Evolutionary conservation across 2,329 filamentous ascomycete genomes (phyloP), one percentile per base, ranked within the genome.

Genomic region (Colletotrichum eremochloae): DNA sequence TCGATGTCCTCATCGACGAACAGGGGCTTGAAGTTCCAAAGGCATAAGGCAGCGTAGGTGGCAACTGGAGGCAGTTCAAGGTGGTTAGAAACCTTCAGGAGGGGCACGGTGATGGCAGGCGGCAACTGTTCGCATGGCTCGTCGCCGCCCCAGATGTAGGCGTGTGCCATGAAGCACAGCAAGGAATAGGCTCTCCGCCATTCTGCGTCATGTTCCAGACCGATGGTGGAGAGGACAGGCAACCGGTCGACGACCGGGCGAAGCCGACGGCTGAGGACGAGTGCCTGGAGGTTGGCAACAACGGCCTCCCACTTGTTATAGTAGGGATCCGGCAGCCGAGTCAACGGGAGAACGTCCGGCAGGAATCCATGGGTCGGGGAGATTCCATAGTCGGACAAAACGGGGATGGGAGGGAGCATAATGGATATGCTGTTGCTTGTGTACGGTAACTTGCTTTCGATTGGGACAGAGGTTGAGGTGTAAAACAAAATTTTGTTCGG

Each of bases 21-120:
- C 67, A 98, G 88, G 0, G 95, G 94, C 82, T 95, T 96, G 87
- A 95, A 98, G 83, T 99, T 99, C 96, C 96, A 99, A 36, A 99
- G 87, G 75, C 94, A 96, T 5, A 98, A 87, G 9, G 93, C 94
- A 8, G 96, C 94, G 80, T 98, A 99, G 24, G 96, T 98, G 60
- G 96, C 96, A 38, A 99, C 96, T 1, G 95, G 94, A 8, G 94
- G 95, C 36, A 99, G 86, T 78, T 98, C 94, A 24, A 99, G 89
- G 74, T 91, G 90, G 56, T 89, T 86, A 76, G 94, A 96, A 58
- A 97, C 88, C 75, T 91, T 84, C 63, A 97, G 86, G 75, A 98
- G 89, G 0, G 96, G 96, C 40, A 95, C 89, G 7, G 96, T 94
- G 75, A 99, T 90, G 71, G 94, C 86, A 36, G 93, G 90, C 58